These are phyloP conservation scores for Mortierella sp. DNA, from an alignment of 371 early-diverging fungal species.

Conservation along the genomic window DNA sequence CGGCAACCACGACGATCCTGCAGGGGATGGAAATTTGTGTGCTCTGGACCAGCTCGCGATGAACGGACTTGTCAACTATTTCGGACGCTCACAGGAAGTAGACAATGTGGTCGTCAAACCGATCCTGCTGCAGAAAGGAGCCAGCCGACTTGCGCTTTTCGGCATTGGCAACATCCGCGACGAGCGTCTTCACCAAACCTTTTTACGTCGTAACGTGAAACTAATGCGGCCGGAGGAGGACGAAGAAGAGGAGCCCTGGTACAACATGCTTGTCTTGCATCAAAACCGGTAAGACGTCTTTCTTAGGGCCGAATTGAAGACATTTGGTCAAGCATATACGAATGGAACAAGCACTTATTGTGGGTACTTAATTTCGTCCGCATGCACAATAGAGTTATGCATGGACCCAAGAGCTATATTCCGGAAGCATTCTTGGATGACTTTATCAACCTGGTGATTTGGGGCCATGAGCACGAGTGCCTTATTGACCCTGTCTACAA, in stretches of 20 bases:
- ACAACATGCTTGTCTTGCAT: constrained; percentile 62
- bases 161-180: constrained; percentile 98
- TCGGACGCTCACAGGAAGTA: constrained; percentile 85
- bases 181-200: constrained; percentile 91
- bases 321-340: neutral
- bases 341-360: neutral
- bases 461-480: constrained; percentile 99
- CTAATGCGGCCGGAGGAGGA: constrained; percentile 78
- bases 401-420: constrained; percentile 89
- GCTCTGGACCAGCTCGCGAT: constrained; percentile 91
- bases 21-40: constrained; percentile 88
- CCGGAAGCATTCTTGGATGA: constrained; percentile 90
- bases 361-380: neutral
- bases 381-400: constrained; percentile 69
- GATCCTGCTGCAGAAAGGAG: constrained; percentile 88
- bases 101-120: constrained; percentile 88
- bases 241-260: constrained; percentile 68
- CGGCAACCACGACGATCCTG: constrained; percentile 99
- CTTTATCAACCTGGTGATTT: constrained; percentile 93
- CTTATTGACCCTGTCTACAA: constrained; percentile 82
- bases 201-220: constrained; percentile 81
- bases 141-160: constrained; percentile 87
- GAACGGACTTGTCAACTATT: constrained; percentile 95
- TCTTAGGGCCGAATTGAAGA: neutral
- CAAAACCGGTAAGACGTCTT: constrained; percentile 58